phyloP scores from a whole-genome alignment of 371 early-diverging fungal species.

The Dinochytrium kinnereticum region DNA sequence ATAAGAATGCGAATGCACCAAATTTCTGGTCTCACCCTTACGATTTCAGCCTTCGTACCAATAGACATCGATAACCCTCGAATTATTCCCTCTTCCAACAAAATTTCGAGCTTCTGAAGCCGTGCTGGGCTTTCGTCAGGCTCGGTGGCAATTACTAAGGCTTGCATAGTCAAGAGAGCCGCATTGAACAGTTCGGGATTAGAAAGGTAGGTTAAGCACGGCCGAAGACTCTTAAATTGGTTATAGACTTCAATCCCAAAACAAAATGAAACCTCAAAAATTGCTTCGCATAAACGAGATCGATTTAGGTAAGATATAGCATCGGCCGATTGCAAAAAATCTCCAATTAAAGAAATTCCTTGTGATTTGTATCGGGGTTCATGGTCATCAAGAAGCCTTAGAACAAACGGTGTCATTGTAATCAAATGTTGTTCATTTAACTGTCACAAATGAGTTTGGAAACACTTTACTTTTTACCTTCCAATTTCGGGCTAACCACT shows the following conservation, averaged over 20 bases:
- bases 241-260: background rate
- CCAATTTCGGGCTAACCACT: no score
- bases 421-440: no score
- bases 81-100: conserved; percentile 38
- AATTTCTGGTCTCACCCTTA: no score
- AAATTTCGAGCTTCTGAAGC: conserved; percentile 20
- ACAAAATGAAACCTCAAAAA: background rate
- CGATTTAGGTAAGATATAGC: no score
- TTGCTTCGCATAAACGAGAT: no score
- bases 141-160: conserved; percentile 23
- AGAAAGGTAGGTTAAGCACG: conserved; percentile 35
- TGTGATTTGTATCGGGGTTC: conserved; percentile 35
- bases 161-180: conserved; percentile 23
- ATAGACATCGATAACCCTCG: conserved; percentile 34
- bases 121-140: conserved; percentile 23
- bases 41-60: conserved; percentile 34
- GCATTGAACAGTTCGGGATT: conserved; percentile 31
- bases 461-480: no score
- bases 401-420: no score
- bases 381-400: conserved; percentile 45
- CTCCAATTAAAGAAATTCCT: conserved; percentile 28
- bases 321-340: conserved; percentile 26
- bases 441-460: no score
- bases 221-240: conserved; percentile 22
- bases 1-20: no score